Evolutionary conservation across 148 eudicot species (phyloP), one percentile per base, ranked within the genome.

Genomic region (Camellia japonica): DNA sequence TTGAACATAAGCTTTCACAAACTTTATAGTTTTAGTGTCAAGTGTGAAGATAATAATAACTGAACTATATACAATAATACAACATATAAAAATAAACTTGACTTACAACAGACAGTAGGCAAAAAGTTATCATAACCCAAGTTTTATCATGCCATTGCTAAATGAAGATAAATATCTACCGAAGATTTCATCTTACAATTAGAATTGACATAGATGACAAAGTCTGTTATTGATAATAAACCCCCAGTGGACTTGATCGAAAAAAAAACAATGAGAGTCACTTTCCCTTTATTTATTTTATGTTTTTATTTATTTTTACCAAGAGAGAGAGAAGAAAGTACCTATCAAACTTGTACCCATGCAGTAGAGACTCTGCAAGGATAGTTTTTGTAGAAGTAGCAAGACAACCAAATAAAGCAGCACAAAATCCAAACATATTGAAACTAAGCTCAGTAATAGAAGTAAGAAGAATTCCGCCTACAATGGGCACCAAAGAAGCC

Each of bases 321-420:
- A 5, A 14, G 75, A 54, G 12, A 47, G 42, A 13, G 51, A 41
- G 51, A 69, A 56, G 55, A 56, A 69, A 59, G 44, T 88, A 93
- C 98, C 98, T 95, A 78, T 95, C 98, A 81, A 95, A 95, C 84
- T 95, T 95, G 88, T 95, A 95, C 38, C 97, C 94, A 83, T 95
- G 98, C 87, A 95, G 87, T 73, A 95, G 85, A 78, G 98, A 95
- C 86, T 95, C 98, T 15, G 98, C 98, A 71, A 95, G 94, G 86
- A 95, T 95, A 30, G 98, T 95, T 72, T 95, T 95, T 46, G 97
- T 95, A 20, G 98, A 95, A 16, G 98, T 95, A 42, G 98, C 98
- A 79, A 95, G 88, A 82, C 98, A 95, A 65, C 98, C 98, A 89
- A 95, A 84, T 80, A 95, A 89, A 20, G 98, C 98, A 76, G 98